Percentiles rank a stretch among this genome's conserved stretches.
These are phyloP conservation scores for Ganoderma lingzhi DNA, from an alignment of 1,284 basidiomycete genomes.

Conservation along the genomic window DNA sequence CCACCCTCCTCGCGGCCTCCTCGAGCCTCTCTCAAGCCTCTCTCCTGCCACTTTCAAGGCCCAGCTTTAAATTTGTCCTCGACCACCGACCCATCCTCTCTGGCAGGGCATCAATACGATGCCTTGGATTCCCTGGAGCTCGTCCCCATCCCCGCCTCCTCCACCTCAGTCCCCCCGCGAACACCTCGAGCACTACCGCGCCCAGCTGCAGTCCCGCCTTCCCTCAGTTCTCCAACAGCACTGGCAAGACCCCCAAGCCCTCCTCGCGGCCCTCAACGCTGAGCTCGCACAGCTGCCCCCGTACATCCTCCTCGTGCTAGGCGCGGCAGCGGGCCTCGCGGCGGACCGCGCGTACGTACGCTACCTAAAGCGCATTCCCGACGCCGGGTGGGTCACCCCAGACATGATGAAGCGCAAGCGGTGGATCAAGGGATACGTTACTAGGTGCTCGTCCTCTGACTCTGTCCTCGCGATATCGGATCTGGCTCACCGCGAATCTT, in stretches of 20 bases:
- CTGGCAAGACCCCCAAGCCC: slow-evolving; percentile 2
- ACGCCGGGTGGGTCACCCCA: slow-evolving; percentile 71
- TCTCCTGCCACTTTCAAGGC: background rate
- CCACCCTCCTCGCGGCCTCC: slow-evolving; percentile 1
- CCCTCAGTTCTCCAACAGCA: background rate
- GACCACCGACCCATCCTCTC: background rate
- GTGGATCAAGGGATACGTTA: slow-evolving; percentile 80
- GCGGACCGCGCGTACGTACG: slow-evolving; percentile 54
- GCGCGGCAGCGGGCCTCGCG: slow-evolving; percentile 42
- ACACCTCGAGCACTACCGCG: background rate
- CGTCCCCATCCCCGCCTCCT: background rate
- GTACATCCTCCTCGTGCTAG: slow-evolving; percentile 34
- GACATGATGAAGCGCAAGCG: slow-evolving; percentile 59
- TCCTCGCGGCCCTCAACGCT: slow-evolving; percentile 15
- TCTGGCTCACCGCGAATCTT: background rate
- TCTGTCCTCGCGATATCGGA: background rate
- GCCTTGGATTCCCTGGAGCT: slow-evolving; percentile 8
- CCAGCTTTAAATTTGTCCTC: background rate
- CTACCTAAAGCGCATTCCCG: slow-evolving; percentile 67
- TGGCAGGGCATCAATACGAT: background rate
- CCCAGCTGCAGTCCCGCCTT: background rate
- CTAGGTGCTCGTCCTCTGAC: slow-evolving; percentile 54
- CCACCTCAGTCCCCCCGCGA: background rate
- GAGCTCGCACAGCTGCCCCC: slow-evolving; percentile 8
- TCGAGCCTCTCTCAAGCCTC: background rate